Percentiles rank a stretch among this genome's conserved stretches.
phyloP scores from a whole-genome alignment of 768 basidiomycete genomes.

The Paxillus ammoniavirescens region DNA sequence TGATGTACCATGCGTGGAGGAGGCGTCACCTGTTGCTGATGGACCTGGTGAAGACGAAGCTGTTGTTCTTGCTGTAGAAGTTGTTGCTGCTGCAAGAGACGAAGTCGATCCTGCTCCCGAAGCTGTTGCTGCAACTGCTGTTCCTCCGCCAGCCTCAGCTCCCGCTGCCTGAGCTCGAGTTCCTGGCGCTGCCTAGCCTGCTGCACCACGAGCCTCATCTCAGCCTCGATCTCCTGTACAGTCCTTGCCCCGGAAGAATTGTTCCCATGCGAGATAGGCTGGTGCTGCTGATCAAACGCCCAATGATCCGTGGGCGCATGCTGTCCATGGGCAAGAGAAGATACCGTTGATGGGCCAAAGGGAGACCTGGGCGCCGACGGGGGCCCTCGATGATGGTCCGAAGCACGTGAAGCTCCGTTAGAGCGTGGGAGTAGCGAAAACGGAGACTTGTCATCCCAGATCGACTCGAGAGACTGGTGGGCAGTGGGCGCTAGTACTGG shows the following conservation, averaged over 20 bases:
- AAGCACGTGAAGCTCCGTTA: constrained; percentile 47
- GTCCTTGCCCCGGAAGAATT: constrained; percentile 51
- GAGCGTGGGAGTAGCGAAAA: constrained; percentile 63
- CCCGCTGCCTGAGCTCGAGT: constrained; percentile 45
- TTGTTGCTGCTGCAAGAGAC: constrained; percentile 41
- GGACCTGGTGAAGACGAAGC: constrained; percentile 38
- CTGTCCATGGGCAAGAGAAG: constrained; percentile 25
- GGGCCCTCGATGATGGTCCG: constrained; percentile 28
- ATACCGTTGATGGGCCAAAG: constrained; percentile 18
- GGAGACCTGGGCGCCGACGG: constrained; percentile 23
- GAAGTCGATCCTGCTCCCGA: constrained; percentile 39
- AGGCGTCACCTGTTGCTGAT: constrained; percentile 46
- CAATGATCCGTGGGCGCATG: constrained; percentile 34
- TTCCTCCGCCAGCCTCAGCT: constrained; percentile 31
- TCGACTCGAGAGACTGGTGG: constrained; percentile 59
- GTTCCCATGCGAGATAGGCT: constrained; percentile 32
- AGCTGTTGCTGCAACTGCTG: constrained; percentile 43
- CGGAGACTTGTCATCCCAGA: constrained; percentile 81
- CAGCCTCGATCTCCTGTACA: constrained; percentile 79
- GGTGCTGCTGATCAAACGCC: constrained; percentile 40
- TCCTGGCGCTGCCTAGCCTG: constrained; percentile 40
- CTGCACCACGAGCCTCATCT: constrained; percentile 69
- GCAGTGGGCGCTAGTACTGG: constrained; percentile 13
- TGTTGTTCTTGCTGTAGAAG: constrained; percentile 34
- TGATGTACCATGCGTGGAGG: constrained; percentile 65